Base-by-base conservation (phyloP, 441 rosid genomes). In the Syzygium malaccense region DNA sequence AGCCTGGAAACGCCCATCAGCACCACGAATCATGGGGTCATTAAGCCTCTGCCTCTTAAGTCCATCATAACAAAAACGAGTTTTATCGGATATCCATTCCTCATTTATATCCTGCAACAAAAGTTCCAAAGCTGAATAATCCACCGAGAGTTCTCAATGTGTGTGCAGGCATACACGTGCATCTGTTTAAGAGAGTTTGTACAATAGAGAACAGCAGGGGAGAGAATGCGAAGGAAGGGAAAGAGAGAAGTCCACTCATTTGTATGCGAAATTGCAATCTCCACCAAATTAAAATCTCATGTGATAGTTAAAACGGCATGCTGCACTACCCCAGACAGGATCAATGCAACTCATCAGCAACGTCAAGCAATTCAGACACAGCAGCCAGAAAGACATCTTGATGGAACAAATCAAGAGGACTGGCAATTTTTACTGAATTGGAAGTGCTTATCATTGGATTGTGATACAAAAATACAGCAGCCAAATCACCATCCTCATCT, bases 71-170 rank as follows among this genome's bases (percentile, higher is more conserved):
- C 94, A 93, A 88, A 98, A 98, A 62, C 99, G 93, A 41, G 99
- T 98, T 93, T 98, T 98, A 91, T 98, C 99, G 75, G 99, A 98
- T 93, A 98, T 96, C 99, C 99, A 98, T 89, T 98, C 99, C 93
- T 98, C 99, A 90, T 98, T 98, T 88, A 98, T 96, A 85, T 98
- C 99, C 99, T 98, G 94, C 86, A 91, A 93, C 62, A 92, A 17
- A 85, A 75, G 83, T 75, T 75, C 51, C 83, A 75, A 75, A 75
- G 83, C 51, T 37, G 45, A 68, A 51, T 58, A 87, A 37, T 48
- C 20, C 83, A 89, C 55, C 80, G 86, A 56, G 45, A 86, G 86
- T 84, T 23, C 56, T 87, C 80, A 87, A 87, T 53, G 83, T 71
- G 41, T 17, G 17, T 37, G 83, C 83, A 71, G 83, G 83, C 28